These are phyloP conservation scores for Paratinospora sagittata DNA, from an alignment of 164 flowering plant genomes.

Conservation along the genomic window DNA sequence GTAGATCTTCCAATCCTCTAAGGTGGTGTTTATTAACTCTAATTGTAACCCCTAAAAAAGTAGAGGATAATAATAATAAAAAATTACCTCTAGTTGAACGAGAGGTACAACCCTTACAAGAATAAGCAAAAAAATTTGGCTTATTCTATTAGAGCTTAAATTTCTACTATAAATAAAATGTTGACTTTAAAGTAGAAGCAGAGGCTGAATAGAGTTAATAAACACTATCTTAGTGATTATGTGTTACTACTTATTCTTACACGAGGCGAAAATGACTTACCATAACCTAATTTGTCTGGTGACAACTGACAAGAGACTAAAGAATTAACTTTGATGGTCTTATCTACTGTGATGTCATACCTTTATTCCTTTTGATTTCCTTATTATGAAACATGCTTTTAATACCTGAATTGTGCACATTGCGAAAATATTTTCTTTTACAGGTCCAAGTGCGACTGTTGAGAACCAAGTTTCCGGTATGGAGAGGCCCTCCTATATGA, in stretches of 20 bases:
- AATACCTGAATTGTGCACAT: neutral
- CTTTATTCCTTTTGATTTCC: neutral
- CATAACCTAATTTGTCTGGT: neutral
- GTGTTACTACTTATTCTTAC: too few species aligned
- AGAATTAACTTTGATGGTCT: neutral
- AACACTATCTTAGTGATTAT: too few species aligned
- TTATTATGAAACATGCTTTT: neutral
- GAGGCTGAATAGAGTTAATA: too few species aligned
- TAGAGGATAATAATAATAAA: neutral
- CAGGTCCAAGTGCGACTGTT: conserved; percentile 43
- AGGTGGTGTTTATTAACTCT: neutral
- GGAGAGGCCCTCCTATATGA: conserved; percentile 15
- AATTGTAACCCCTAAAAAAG: too few species aligned
- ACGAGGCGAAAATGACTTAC: neutral
- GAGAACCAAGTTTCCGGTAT: conserved; percentile 26
- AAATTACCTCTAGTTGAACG: neutral
- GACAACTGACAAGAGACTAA: neutral
- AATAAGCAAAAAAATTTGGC: too few species aligned
- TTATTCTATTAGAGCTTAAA: too few species aligned
- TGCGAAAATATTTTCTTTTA: neutral
- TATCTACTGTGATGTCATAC: neutral
- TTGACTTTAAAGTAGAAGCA: too few species aligned
- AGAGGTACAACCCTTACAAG: neutral
- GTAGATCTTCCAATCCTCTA: neutral
- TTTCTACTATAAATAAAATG: too few species aligned